phyloP scores from a whole-genome alignment of 495 filamentous ascomycete genomes.

The Niebla homalea region DNA sequence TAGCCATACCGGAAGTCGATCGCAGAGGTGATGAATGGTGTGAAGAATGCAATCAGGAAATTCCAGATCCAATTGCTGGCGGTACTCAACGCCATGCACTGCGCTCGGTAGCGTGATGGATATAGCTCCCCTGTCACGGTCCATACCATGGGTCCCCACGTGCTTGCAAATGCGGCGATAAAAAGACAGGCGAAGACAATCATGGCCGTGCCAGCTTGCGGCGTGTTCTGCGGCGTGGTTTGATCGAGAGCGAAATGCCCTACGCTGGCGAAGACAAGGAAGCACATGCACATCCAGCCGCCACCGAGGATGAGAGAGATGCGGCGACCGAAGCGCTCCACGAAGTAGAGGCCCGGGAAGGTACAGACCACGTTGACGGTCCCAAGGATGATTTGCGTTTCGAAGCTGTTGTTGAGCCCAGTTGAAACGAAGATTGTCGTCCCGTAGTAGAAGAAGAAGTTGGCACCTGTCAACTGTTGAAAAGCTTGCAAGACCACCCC shows the following conservation, averaged over 20 bases:
- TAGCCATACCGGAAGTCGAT: constrained; percentile 71
- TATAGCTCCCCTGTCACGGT: constrained; percentile 52
- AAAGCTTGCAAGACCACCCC: constrained; percentile 59
- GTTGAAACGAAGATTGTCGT: constrained; percentile 58
- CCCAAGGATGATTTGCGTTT: constrained; percentile 62
- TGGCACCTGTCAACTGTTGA: constrained; percentile 54
- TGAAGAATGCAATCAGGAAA: constrained; percentile 77
- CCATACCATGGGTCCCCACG: constrained; percentile 82
- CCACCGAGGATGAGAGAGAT: constrained; percentile 52
- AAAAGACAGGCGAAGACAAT: constrained; percentile 70
- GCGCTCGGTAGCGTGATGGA: constrained; percentile 61
- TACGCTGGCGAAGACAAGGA: constrained; percentile 62
- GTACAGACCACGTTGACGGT: constrained; percentile 64
- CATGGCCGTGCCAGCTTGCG: constrained; percentile 53
- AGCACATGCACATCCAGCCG: constrained; percentile 56
- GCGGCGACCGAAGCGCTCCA: constrained; percentile 58
- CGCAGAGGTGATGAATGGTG: constrained; percentile 54
- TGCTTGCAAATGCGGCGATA: constrained; percentile 44
- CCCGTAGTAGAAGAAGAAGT: constrained; percentile 78
- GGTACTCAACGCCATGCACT: constrained; percentile 64
- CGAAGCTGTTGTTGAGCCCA: constrained; percentile 52
- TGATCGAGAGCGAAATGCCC: constrained; percentile 47
- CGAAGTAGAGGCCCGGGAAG: constrained; percentile 58
- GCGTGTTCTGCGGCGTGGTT: constrained; percentile 34
- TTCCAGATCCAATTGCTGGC: constrained; percentile 85